Evolutionary conservation across 1,139 yeast species (phyloP).

Genomic region (Torulaspora pretoriensis): DNA sequence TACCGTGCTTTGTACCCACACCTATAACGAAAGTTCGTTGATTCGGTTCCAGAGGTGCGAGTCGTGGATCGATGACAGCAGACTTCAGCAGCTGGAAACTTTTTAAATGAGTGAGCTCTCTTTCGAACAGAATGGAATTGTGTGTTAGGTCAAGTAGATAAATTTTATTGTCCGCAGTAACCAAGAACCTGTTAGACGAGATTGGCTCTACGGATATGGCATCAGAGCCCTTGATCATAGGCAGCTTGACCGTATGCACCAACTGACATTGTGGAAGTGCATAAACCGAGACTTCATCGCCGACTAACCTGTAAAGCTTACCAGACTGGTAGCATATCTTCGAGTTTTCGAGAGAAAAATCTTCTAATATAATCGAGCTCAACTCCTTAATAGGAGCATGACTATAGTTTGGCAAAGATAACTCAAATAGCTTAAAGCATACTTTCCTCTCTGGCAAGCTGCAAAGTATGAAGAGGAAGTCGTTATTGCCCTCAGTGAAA

Average conservation of each 20-base stretch:
- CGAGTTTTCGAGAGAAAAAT: conserved; percentile 21
- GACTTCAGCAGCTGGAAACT: conserved; percentile 33
- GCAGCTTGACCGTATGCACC: conserved; percentile 25
- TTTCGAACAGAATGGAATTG: conserved; percentile 39
- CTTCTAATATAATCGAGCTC: conserved; percentile 28
- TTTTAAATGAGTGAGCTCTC: conserved; percentile 32
- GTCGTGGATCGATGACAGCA: conserved; percentile 22
- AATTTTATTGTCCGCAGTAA: conserved; percentile 37
- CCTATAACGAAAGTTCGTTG: conserved; percentile 32
- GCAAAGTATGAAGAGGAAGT: conserved; percentile 25
- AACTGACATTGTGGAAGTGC: conserved; percentile 36
- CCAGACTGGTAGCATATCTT: conserved; percentile 31
- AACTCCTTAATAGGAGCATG: conserved; percentile 24
- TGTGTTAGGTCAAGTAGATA: conserved; percentile 43
- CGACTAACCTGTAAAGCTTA: conserved; percentile 25
- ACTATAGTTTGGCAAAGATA: conserved; percentile 12
- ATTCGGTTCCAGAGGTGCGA: conserved; percentile 13
- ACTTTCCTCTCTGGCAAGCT: conserved; percentile 23
- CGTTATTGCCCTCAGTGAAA: conserved; percentile 20
- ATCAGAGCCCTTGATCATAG: conserved; percentile 20
- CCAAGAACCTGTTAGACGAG: conserved; percentile 37
- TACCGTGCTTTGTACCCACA: conserved; percentile 31
- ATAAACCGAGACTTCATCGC: conserved; percentile 21
- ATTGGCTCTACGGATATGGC: conserved; percentile 34
- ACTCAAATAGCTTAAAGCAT: conserved; percentile 28